Conservation (phyloP, 1,284 basidiomycete species). For the Cryptococcus floricola region DNA sequence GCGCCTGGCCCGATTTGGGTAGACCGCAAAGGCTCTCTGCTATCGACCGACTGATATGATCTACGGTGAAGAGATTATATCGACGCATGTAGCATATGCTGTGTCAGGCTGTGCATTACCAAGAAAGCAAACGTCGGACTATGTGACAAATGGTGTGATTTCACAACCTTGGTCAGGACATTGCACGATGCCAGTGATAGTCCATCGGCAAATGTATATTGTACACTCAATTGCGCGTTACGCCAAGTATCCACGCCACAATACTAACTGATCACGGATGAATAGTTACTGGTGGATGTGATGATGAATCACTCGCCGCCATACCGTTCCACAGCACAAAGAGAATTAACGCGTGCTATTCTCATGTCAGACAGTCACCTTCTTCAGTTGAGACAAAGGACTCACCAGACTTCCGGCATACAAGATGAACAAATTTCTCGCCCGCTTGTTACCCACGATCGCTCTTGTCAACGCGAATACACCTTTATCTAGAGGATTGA, state of each 20-base stretch:
- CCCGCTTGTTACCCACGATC: slow-evolving; percentile 81
- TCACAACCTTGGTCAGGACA: no score
- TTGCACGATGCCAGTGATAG: neutral
- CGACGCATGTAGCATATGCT: no score
- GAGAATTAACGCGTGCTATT: slow-evolving; percentile 43
- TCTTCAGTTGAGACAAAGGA: neutral
- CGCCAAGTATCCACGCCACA: neutral
- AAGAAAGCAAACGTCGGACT: no score
- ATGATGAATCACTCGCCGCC: slow-evolving; percentile 34
- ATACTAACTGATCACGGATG: slow-evolving; percentile 15
- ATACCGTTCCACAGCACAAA: slow-evolving; percentile 44
- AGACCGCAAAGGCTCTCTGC: neutral
- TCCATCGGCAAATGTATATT: neutral
- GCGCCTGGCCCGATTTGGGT: slow-evolving; percentile 67
- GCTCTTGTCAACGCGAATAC: slow-evolving; percentile 78
- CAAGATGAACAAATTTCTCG: slow-evolving; percentile 54
- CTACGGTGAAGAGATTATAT: no score
- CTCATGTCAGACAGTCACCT: neutral
- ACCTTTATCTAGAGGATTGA: slow-evolving; percentile 87
- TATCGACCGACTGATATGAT: no score
- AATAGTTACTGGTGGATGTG: slow-evolving; percentile 26
- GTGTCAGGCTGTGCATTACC: no score
- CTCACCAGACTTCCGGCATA: slow-evolving; percentile 45
- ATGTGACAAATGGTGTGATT: no score
- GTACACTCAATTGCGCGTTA: neutral